phyloP scores from a whole-genome alignment of 2,329 filamentous ascomycete species.

The Cladosporium velox region DNA sequence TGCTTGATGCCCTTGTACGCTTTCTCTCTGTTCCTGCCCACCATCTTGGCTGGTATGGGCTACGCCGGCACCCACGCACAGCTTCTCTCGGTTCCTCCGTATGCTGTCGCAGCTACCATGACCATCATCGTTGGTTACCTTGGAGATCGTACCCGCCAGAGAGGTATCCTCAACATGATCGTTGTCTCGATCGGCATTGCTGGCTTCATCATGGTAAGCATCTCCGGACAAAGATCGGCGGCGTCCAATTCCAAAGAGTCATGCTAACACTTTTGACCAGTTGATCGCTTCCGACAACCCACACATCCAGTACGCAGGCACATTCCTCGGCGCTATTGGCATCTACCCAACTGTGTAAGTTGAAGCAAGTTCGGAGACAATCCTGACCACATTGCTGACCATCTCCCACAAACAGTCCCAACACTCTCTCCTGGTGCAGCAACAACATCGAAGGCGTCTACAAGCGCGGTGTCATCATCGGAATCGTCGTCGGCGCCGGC shows the following conservation, averaged over 20 bases:
- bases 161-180: conserved; percentile 78
- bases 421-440: conserved; percentile 82
- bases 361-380: background rate
- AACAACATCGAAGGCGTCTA: conserved; percentile 91
- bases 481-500: conserved; percentile 85
- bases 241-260: background rate
- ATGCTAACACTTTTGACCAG: background rate
- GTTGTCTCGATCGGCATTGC: conserved; percentile 69
- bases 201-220: conserved; percentile 68
- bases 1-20: conserved; percentile 33
- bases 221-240: no score
- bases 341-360: conserved; percentile 70
- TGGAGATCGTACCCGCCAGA: conserved; percentile 70
- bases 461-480: conserved; percentile 83
- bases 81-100: conserved; percentile 73
- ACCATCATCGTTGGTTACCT: conserved; percentile 71
- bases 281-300: conserved; percentile 66
- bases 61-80: conserved; percentile 66
- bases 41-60: conserved; percentile 42
- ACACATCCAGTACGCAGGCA: conserved; percentile 75
- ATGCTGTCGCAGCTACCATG: conserved; percentile 68
- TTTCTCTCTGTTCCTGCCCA: conserved; percentile 38
- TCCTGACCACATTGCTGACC: background rate
- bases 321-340: conserved; percentile 79
- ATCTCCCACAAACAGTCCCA: conserved; percentile 59